Conservation (phyloP, 2,329 filamentous ascomycete genomes). For the Helotiales sp. region DNA sequence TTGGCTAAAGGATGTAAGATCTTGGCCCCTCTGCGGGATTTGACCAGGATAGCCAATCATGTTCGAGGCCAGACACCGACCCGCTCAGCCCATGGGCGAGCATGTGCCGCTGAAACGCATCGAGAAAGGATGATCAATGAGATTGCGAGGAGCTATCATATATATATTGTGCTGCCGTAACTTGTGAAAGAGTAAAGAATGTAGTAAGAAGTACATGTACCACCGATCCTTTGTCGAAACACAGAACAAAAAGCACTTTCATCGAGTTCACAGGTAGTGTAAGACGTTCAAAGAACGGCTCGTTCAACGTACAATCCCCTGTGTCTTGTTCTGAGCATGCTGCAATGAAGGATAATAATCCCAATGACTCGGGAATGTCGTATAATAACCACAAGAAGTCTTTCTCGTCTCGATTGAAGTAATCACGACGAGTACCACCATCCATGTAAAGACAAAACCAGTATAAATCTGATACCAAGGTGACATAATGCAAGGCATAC, state of each 20-base stretch:
- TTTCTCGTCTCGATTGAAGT: background rate
- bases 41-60: background rate
- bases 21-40: background rate
- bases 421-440: background rate
- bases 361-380: background rate
- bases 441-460: background rate
- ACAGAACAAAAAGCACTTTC: no score
- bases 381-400: background rate
- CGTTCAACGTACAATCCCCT: no score
- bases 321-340: no score
- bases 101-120: background rate
- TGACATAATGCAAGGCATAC: background rate
- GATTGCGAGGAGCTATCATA: no score
- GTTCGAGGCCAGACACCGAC: background rate
- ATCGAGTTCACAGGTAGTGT: no score
- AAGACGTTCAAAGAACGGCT: no score
- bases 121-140: no score
- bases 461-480: background rate
- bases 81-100: background rate
- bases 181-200: no score
- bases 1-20: background rate
- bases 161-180: no score
- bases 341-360: background rate
- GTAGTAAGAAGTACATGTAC: no score
- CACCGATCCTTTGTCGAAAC: no score